Percentiles rank a stretch among this genome's conserved stretches.
Conservation (phyloP, 805 yeast genomes). For the Spathaspora girioi region DNA sequence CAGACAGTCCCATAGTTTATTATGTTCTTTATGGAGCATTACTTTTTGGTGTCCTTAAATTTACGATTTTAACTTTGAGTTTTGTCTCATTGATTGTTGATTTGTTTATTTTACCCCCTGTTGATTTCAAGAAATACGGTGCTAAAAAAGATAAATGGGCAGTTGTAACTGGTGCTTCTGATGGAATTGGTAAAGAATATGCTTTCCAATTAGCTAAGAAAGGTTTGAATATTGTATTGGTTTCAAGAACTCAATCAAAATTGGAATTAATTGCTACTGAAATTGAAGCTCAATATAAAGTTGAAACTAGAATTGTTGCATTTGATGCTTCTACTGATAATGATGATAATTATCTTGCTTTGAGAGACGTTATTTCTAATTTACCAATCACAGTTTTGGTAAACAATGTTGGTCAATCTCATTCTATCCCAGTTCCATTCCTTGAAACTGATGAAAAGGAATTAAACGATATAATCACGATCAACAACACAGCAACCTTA, state of each 20-base stretch:
- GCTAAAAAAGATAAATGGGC: slow-evolving; percentile 77
- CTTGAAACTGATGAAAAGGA: slow-evolving; percentile 74
- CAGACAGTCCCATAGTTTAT: slow-evolving; percentile 10
- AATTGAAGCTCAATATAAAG: slow-evolving; percentile 54
- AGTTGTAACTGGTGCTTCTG: slow-evolving; percentile 95
- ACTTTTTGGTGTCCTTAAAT: slow-evolving; percentile 60
- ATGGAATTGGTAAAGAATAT: slow-evolving; percentile 94
- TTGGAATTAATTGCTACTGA: slow-evolving; percentile 63
- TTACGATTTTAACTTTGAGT: slow-evolving; percentile 49
- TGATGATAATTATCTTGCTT: slow-evolving; percentile 50
- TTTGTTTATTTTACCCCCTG: slow-evolving; percentile 60
- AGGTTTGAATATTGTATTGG: slow-evolving; percentile 79
- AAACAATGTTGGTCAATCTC: slow-evolving; percentile 94
- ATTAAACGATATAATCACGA: slow-evolving; percentile 72
- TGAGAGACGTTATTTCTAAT: slow-evolving; percentile 44
- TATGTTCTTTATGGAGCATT: slow-evolving; percentile 32
- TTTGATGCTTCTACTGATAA: slow-evolving; percentile 73
- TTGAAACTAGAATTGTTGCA: slow-evolving; percentile 64
- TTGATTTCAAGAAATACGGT: slow-evolving; percentile 66
- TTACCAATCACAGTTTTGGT: slow-evolving; percentile 71
- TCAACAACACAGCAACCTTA: slow-evolving; percentile 82
- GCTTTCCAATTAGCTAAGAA: slow-evolving; percentile 78
- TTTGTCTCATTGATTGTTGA: slow-evolving; percentile 54
- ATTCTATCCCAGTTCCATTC: slow-evolving; percentile 93
- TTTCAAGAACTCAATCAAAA: slow-evolving; percentile 81